phyloP scores from a whole-genome alignment of 345 rosid species.

The Eucalyptus pauciflora region DNA sequence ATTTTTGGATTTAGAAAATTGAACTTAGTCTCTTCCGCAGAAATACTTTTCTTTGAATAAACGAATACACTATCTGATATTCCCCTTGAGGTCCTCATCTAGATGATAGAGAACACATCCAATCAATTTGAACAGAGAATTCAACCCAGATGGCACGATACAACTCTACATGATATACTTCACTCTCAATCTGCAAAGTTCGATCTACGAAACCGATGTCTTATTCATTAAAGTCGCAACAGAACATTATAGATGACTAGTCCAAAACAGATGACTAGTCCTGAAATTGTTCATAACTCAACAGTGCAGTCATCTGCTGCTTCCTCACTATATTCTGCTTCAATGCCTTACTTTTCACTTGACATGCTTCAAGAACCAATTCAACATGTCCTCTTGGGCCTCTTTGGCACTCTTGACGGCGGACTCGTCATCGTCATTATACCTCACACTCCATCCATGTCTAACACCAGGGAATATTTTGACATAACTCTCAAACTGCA shows the following conservation, averaged over 20 bases:
- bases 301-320: neutral
- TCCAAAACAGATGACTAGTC: neutral
- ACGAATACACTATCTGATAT: neutral
- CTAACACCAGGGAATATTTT: slow-evolving; percentile 44
- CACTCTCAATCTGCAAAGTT: neutral
- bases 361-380: neutral
- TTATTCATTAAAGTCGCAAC: neutral
- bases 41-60: neutral
- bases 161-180: neutral
- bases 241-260: neutral
- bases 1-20: neutral
- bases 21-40: neutral
- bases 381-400: neutral
- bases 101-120: neutral
- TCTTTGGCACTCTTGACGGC: neutral
- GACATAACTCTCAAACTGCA: slow-evolving; percentile 13
- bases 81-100: neutral
- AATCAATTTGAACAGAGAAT: neutral
- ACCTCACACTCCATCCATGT: slow-evolving; percentile 67
- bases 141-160: neutral
- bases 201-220: neutral
- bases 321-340: neutral
- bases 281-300: neutral
- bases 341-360: neutral
- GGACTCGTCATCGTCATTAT: slow-evolving; percentile 21